A percentile compares a stretch with the other conserved stretches of the same genome.
phyloP scores from a whole-genome alignment of 331 rosid genomes.

The Rosa hybrid region DNA sequence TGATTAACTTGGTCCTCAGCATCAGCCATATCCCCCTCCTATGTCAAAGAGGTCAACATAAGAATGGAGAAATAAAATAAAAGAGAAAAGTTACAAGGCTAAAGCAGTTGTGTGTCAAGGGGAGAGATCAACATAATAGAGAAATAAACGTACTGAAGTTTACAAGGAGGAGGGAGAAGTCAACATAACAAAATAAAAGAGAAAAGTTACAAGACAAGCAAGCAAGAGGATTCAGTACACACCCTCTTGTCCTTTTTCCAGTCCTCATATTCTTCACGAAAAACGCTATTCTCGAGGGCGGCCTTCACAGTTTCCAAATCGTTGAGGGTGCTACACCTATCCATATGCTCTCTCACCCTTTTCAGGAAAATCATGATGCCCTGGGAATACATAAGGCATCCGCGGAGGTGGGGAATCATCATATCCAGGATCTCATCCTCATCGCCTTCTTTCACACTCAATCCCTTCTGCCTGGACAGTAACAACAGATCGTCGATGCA shows the following conservation, averaged over 20 bases:
- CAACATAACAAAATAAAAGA: too few relatives aligned
- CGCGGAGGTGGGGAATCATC: background rate
- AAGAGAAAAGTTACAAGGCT: background rate
- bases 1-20: background rate
- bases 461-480: too few relatives aligned
- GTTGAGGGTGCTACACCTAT: background rate
- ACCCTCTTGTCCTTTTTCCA: too few relatives aligned
- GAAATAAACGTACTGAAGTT: too few relatives aligned
- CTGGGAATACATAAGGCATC: background rate
- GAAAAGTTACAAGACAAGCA: too few relatives aligned
- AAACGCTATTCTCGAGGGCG: background rate
- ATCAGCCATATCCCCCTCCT: background rate
- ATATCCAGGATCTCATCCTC: background rate
- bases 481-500: too few relatives aligned
- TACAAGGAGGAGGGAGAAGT: too few relatives aligned
- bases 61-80: background rate
- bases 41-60: background rate
- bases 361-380: background rate
- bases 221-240: too few relatives aligned
- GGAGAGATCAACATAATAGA: too few relatives aligned
- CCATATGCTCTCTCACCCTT: background rate
- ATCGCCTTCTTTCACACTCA: background rate
- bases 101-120: too few relatives aligned
- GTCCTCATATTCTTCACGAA: too few relatives aligned
- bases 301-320: background rate